Evolutionary conservation across 2,329 filamentous ascomycete genomes (phyloP), one percentile per base, ranked within the genome.

Genomic region (Xylogone sp.): DNA sequence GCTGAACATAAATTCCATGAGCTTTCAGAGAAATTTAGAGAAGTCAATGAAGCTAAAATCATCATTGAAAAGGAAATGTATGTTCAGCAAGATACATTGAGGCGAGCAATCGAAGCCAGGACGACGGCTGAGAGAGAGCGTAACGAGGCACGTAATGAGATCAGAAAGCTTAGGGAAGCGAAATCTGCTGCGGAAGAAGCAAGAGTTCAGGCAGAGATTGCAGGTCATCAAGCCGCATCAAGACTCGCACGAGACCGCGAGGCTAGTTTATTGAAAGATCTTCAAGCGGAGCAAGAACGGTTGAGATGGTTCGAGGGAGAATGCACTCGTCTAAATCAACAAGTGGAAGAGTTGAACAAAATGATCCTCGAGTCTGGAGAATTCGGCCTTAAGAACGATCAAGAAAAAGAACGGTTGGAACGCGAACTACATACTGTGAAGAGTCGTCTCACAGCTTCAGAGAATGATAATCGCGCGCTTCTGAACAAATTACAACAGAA

Each of bases 21-120:
- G 47, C 76, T 99, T 54, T 86, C 92, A 65, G 85, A 92, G 21
- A 91, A 97, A 58, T 96, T 85, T 60, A 86, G 95, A 46, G 82
- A 83, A 29, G 77, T 97, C 29, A 96, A 96, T 62, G 91, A 97
- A 57, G 86, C 90, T 22, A 99, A 99, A 70, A 96, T 97, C 62
- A 96, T 86, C 45, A 96, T 99, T 56, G 93, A 99, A 69, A 97
- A 97, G 69, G 93, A 97, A 69, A 86, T 99, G 68, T 97, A 97
- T 66, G 87, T 89, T 4, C 93, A 97, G 65, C 92, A 97, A 68
- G 93, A 99, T 65, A 88, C 89, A 10, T 80, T 97, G 44, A 84
- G 94, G 34, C 84, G 93, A 50, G 89, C 91, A 10, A 90, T 87
- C 59, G 91, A 96, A 68, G 87, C 89, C 45, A 83, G 90, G 27